Base-by-base conservation (phyloP, 495 filamentous ascomycete genomes). In the Talaromyces stipitatus region DNA sequence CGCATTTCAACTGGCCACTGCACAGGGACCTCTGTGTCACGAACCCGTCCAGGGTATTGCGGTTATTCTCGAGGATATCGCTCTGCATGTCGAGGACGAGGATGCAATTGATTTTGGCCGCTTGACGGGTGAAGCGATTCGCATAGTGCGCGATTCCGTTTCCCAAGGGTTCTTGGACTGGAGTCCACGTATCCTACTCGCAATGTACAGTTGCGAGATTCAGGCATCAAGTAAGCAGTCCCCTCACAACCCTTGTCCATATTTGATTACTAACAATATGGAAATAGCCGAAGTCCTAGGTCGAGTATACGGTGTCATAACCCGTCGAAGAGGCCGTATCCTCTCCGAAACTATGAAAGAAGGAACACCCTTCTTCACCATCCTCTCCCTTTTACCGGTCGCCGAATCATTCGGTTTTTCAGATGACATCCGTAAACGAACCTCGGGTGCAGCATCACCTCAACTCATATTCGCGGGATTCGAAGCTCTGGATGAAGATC, bases 171-270 rank as follows among this genome's bases (percentile, higher is more conserved):
- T 97, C 76, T 73, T 96, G 3, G 95, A 97, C 77, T 98, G 92
- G 92, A 91, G 86, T 56, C 92, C 95, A 0, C 83, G 94, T 2
- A 78, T 98, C 27, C 80, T 97, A 77, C 84, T 97, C 50, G 92
- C 94, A n/a, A 97, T 97, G 90, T 98, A 98, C 74, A 90, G 85
- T 55, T 92, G 90, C 68, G 92, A 97, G 65, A 97, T 98, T 62
- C 95, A 97, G 79, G 90, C 92, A 51, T 90, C 89, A 36, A 90
- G 89, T 92, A 80, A 64, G 84, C 74, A n/a, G n/a, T 46, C 30
- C 36, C 53, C 53, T 47, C 38, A 26, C 36, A 55, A n/a, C n/a
- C 43, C 54, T 10, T 27, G 16, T 51, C 27, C 29, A 38, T 52
- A 30, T 54, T 45, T 38, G 7, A 2, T n/a, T 18, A 12, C 56